phyloP scores from a whole-genome alignment of 2,329 filamentous ascomycete genomes.

The Neobulgaria alba region DNA sequence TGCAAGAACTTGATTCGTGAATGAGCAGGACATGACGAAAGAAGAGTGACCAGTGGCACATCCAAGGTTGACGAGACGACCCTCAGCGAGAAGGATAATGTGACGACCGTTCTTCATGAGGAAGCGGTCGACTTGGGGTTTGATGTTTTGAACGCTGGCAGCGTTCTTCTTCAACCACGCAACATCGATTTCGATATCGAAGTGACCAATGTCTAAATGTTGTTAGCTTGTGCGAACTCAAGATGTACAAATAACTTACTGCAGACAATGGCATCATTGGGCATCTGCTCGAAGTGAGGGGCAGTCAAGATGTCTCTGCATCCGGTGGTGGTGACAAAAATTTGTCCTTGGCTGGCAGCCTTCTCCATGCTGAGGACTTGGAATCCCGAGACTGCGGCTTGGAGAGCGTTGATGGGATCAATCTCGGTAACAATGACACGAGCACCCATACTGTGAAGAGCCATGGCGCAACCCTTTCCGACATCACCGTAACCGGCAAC shows the following conservation, averaged over 20 bases:
- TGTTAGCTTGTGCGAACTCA: conserved; percentile 10
- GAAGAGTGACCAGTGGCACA: conserved; percentile 99
- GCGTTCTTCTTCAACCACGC: conserved; percentile 98
- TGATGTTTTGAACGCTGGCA: conserved; percentile 92
- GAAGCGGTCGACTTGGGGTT: conserved; percentile 99
- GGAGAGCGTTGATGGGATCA: conserved; percentile 98
- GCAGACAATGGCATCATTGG: conserved; percentile 97
- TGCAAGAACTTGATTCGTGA: conserved; percentile 99
- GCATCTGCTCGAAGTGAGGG: conserved; percentile 90
- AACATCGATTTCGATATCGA: conserved; percentile 99
- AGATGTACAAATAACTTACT: conserved; percentile 46
- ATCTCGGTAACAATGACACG: conserved; percentile 95
- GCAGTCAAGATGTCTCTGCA: conserved; percentile 96
- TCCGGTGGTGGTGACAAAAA: conserved; percentile 98
- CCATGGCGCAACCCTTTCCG: conserved; percentile 95
- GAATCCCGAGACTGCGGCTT: conserved; percentile 95
- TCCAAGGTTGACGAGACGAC: conserved; percentile 97
- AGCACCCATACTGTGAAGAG: conserved; percentile 94
- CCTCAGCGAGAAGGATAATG: conserved; percentile 98
- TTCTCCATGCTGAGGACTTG: conserved; percentile 98
- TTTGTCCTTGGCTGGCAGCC: conserved; percentile 80
- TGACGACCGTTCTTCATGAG: conserved; percentile 86
- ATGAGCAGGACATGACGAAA: conserved; percentile 99
- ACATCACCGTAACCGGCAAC: conserved; percentile 98
- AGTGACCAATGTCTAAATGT: conserved; percentile 86